Percentiles rank a stretch among this genome's conserved stretches.
Conservation (phyloP, 331 rosid genomes). For the Erythrophleum ivorense region DNA sequence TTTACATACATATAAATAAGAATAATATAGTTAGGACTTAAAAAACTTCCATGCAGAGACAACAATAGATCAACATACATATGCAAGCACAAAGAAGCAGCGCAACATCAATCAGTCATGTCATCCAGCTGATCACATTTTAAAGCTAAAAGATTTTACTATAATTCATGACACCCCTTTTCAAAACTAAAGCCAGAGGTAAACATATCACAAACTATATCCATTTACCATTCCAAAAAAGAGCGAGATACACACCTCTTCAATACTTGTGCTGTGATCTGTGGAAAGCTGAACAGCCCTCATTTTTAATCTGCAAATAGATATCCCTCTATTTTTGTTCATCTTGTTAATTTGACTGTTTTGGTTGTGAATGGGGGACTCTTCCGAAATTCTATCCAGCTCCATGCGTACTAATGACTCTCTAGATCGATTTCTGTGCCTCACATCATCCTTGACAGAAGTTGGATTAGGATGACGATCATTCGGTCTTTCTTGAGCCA, state of each 20-base stretch:
- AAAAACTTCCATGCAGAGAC: neutral
- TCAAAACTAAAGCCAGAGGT: neutral
- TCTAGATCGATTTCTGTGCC: slow-evolving; percentile 60
- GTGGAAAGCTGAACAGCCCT: slow-evolving; percentile 73
- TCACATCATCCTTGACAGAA: slow-evolving; percentile 54
- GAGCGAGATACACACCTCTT: slow-evolving; percentile 52
- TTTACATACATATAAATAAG: neutral
- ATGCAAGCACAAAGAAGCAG: neutral
- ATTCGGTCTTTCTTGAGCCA: slow-evolving; percentile 67
- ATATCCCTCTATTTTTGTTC: slow-evolving; percentile 61
- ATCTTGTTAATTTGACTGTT: slow-evolving; percentile 51
- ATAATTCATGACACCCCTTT: neutral
- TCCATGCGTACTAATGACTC: slow-evolving; percentile 65
- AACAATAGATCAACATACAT: neutral
- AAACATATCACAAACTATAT: neutral
- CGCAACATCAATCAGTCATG: slow-evolving; percentile 17
- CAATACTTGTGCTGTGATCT: slow-evolving; percentile 63
- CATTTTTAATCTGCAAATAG: slow-evolving; percentile 62
- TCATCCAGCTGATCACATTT: slow-evolving; percentile 15
- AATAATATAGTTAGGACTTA: neutral
- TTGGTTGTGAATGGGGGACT: slow-evolving; percentile 64
- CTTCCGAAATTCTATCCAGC: slow-evolving; percentile 70
- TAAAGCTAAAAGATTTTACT: slow-evolving; percentile 13
- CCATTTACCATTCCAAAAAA: slow-evolving; percentile 21
- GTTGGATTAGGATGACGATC: slow-evolving; percentile 59